These are phyloP conservation scores for Fusarium anthophilum DNA, from an alignment of 2,329 filamentous ascomycete genomes.

Conservation along the genomic window DNA sequence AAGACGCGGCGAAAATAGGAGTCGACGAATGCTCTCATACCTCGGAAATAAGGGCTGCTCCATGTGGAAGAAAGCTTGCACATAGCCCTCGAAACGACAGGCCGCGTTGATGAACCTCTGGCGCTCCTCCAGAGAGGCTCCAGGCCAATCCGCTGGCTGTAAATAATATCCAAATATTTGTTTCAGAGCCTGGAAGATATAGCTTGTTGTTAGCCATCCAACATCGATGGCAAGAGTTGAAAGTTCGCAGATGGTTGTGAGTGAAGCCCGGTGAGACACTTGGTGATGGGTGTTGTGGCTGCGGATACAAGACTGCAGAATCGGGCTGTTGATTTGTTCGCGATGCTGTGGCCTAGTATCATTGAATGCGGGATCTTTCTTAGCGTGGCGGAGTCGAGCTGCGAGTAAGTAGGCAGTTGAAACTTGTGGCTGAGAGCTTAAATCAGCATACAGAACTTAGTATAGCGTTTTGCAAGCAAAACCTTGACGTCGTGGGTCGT, in stretches of 20 bases:
- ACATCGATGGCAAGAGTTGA: background rate
- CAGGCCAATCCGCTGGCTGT: too few relatives aligned
- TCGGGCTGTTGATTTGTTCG: background rate
- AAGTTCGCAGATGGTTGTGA: background rate
- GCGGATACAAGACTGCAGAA: background rate
- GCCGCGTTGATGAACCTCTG: background rate
- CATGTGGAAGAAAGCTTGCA: background rate
- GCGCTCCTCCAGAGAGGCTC: accelerated
- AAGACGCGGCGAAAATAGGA: background rate
- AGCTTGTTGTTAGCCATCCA: background rate
- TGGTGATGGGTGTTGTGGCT: too few relatives aligned
- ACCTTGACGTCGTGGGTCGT: too few relatives aligned
- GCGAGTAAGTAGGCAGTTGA: background rate
- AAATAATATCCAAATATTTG: too few relatives aligned
- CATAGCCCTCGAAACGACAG: background rate
- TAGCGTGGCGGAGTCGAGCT: background rate
- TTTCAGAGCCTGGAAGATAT: too few relatives aligned
- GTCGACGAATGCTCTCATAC: background rate
- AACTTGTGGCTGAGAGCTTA: too few relatives aligned
- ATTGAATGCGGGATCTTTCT: background rate
- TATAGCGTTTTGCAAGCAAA: too few relatives aligned
- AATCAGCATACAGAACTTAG: too few relatives aligned
- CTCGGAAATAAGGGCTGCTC: background rate
- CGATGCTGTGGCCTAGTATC: background rate
- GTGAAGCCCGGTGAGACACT: background rate